Conservation (phyloP, 306 rosid genomes). For the barrel medic (Medicago truncatula) region DNA sequence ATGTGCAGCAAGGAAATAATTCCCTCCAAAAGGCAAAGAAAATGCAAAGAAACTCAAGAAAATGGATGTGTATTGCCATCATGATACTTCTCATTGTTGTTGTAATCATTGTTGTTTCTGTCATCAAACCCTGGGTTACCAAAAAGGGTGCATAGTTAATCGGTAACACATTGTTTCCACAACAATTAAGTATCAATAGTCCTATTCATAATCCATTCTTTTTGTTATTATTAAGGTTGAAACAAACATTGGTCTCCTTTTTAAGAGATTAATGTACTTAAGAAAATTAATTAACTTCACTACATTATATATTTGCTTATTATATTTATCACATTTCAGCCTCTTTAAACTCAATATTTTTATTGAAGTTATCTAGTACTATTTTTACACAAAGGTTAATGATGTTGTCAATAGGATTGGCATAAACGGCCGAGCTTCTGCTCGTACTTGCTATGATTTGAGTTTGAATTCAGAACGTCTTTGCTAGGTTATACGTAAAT, state of each 20-base stretch:
- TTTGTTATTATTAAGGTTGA: neutral
- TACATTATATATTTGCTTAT: neutral
- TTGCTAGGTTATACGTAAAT: neutral
- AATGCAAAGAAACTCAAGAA: constrained; percentile 80
- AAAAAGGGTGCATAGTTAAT: constrained; percentile 57
- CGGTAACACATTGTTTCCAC: constrained; percentile 4
- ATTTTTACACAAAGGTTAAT: neutral
- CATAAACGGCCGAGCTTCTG: neutral
- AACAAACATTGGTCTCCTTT: constrained; percentile 4
- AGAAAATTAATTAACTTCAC: neutral
- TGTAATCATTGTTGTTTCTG: constrained; percentile 58
- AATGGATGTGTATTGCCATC: constrained; percentile 95
- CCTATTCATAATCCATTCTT: constrained; percentile 18
- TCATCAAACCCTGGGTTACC: constrained; percentile 77
- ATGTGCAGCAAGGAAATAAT: constrained; percentile 83
- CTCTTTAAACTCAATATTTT: constrained; percentile 2
- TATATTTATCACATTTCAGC: neutral
- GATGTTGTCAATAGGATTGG: neutral
- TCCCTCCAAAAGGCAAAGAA: constrained; percentile 80
- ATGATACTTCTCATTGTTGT: constrained; percentile 79
- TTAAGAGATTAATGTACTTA: neutral
- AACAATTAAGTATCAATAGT: neutral
- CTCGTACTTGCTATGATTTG: neutral
- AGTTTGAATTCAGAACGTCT: neutral
- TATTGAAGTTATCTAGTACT: neutral